These are phyloP conservation scores for Pythium grandisporangium DNA, from an alignment of 352 stramenopile species.

Conservation along the genomic window DNA sequence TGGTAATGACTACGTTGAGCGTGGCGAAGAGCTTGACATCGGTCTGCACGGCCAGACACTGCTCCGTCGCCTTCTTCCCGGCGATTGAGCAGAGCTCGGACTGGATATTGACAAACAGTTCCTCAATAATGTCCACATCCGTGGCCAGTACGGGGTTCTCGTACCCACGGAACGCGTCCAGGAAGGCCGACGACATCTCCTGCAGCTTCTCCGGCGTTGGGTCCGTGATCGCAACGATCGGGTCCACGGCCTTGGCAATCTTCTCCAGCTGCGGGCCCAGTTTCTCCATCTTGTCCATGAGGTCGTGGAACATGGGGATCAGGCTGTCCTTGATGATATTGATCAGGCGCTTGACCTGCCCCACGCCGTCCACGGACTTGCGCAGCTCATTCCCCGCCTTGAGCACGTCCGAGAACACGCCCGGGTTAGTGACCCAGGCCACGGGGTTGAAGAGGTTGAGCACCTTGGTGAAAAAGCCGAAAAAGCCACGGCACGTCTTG, in stretches of 20 bases:
- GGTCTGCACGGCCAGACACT: background rate
- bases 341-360: slow-evolving; percentile 1
- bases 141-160: slow-evolving; percentile 1
- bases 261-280: background rate
- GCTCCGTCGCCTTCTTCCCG: background rate
- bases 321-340: slow-evolving; percentile 2
- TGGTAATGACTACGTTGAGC: background rate
- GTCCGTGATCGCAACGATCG: background rate
- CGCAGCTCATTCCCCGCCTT: background rate
- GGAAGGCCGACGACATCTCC: background rate
- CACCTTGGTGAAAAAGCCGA: slow-evolving; percentile 3
- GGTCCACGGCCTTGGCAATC: background rate
- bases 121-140: slow-evolving; percentile 1
- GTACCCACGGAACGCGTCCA: slow-evolving; percentile 2
- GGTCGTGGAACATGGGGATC: background rate
- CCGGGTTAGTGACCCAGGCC: slow-evolving; percentile 1
- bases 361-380: background rate
- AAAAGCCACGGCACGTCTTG: background rate
- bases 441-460: slow-evolving; percentile 3
- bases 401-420: background rate
- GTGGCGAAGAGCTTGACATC: slow-evolving; percentile 5
- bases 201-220: background rate
- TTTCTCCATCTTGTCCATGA: background rate
- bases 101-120: slow-evolving; percentile 6
- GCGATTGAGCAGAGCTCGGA: slow-evolving; percentile 3